Evolutionary conservation across 1,284 basidiomycete species (phyloP).

Genomic region (Golubevia sp.): DNA sequence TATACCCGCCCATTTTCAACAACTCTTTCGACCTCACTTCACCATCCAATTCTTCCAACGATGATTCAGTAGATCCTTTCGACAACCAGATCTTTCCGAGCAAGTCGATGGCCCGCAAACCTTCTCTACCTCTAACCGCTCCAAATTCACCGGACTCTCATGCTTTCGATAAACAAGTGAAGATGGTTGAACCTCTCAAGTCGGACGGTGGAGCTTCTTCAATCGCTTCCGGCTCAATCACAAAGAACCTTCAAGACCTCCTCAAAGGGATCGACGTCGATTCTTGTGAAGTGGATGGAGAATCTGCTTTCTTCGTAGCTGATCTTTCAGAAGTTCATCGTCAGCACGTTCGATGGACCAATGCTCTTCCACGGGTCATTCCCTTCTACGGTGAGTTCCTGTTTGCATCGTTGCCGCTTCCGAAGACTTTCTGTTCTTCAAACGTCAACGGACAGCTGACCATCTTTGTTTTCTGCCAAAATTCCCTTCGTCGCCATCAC

Average conservation of each 20-base stretch:
- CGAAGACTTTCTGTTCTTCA: constrained; percentile 2
- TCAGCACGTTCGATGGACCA: constrained; percentile 83
- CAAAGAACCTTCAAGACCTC: constrained; percentile 35
- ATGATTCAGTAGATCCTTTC: not conserved
- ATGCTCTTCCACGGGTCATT: constrained; percentile 74
- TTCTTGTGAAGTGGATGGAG: constrained; percentile 70
- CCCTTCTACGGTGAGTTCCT: constrained; percentile 71
- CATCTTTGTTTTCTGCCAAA: constrained; percentile 12
- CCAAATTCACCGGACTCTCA: not conserved
- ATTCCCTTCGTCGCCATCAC: constrained; percentile 17
- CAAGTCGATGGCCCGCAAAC: not conserved
- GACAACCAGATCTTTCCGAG: not conserved
- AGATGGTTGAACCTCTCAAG: not conserved
- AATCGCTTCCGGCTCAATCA: constrained; percentile 42
- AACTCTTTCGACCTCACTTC: constrained; percentile 2
- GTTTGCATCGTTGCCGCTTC: constrained; percentile 6
- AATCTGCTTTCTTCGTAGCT: constrained; percentile 94
- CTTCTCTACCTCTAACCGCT: not conserved
- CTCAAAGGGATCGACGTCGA: constrained; percentile 60
- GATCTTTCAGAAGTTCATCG: constrained; percentile 86
- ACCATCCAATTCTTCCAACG: constrained; percentile 2
- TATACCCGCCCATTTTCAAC: not conserved
- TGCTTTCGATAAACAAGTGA: not conserved
- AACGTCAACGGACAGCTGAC: not conserved
- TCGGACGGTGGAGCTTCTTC: constrained; percentile 4